Conservation (phyloP, 768 basidiomycete species). For the Podaxis pistillaris region DNA sequence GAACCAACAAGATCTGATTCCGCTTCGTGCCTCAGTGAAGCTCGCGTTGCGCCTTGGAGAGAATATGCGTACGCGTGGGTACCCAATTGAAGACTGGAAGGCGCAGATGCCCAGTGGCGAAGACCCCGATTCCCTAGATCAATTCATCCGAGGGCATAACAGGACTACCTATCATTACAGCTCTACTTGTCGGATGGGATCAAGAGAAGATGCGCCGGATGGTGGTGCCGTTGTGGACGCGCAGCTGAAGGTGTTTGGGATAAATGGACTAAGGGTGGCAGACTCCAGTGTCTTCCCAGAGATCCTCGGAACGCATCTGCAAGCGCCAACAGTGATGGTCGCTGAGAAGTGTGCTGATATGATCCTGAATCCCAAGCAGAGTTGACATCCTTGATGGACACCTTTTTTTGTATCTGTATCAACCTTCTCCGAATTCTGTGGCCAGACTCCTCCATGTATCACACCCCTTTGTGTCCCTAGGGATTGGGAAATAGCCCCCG, state of each 20-base stretch:
- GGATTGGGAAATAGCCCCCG: too few relatives aligned
- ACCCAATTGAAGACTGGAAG: conserved; percentile 35
- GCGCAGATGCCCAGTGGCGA: conserved; percentile 35
- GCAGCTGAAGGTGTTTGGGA: conserved; percentile 38
- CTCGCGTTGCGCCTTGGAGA: conserved; percentile 38
- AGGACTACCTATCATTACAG: conserved; percentile 48
- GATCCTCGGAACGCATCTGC: conserved; percentile 32
- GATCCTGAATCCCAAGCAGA: conserved; percentile 17
- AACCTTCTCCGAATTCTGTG: too few relatives aligned
- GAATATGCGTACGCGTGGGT: conserved; percentile 32
- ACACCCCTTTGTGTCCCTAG: too few relatives aligned
- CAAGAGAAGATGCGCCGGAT: conserved; percentile 26
- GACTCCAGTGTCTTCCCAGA: conserved; percentile 48
- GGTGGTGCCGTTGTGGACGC: conserved; percentile 40
- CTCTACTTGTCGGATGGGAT: conserved; percentile 47
- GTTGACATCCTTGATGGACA: neutral
- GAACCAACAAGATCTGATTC: conserved; percentile 38
- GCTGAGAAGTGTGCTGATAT: conserved; percentile 40
- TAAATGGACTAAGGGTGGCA: conserved; percentile 43
- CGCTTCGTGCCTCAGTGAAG: conserved; percentile 41
- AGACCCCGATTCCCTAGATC: conserved; percentile 38
- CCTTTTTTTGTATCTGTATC: too few relatives aligned
- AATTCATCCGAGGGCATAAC: conserved; percentile 35
- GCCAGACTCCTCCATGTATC: too few relatives aligned
- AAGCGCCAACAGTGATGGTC: conserved; percentile 31